Base-by-base conservation (phyloP, 306 rosid species). In the Pachyrhizus erosus region DNA sequence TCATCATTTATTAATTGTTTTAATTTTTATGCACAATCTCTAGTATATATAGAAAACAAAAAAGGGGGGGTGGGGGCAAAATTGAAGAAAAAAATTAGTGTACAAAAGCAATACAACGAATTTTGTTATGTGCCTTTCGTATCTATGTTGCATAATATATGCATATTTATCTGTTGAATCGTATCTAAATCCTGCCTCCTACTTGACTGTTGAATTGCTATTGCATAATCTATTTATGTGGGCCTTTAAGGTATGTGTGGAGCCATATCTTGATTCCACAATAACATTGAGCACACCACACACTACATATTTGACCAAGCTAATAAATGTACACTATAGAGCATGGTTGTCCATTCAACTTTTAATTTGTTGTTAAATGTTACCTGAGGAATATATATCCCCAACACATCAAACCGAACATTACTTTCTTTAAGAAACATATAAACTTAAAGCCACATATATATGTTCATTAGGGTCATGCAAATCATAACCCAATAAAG, bases 251-350 rank as follows among this genome's bases (percentile, higher is more conserved):
- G 39, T 66, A 29, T 67, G 27, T 14, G 34, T 21, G 34, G 23
- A 76, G 37, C 51, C 17, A 70, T 76, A 45, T 67, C 37, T 73
- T 82, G 77, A 75, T 82, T 76, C 80, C 57, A 51, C 1, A 61
- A n/a, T 6, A 51, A 67, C 37, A 31, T 77, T 69, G 37, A 57
- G 54, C 74, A 13, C 48, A 33, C 73, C 40, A 82, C 70, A 21
- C 70, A 31, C 10, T 33, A 64, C 24, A 64, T 7, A 43, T 60
- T 77, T 77, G 49, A 37, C 82, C 20, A 21, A 60, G 33, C 73
- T 37, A 58, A 2, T 11, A 48, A 34, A 45, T 34, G 26, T 3
- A n/a, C 27, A 10, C 29, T 64, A 31, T 31, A 11, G 6, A 70
- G 12, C 31, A 62, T 51, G 29, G 12, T 13, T 82, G n/a, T n/a